These are phyloP conservation scores for Bryoerythrophyllum caledonicum DNA, from an alignment of 225 moss, liverwort and hornwort species.

Conservation along the genomic window DNA sequence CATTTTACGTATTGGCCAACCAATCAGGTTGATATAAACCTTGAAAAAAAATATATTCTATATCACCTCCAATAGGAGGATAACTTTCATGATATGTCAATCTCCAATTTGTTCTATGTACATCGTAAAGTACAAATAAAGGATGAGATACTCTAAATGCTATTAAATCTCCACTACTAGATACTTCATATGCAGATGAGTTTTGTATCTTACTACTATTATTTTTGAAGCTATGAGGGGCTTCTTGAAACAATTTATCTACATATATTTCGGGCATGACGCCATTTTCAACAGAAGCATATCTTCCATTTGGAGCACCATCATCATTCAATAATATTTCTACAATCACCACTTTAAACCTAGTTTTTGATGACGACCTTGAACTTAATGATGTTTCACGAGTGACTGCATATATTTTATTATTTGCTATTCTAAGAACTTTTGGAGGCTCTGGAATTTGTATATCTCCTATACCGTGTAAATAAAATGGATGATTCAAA, in stretches of 20 bases:
- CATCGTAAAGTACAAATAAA: constrained; percentile 35
- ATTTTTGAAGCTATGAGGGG: background rate
- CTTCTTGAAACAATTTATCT: constrained; percentile 25
- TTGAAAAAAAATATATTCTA: background rate
- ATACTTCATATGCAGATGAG: constrained; percentile 31
- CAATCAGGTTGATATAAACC: constrained; percentile 48
- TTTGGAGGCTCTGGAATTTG: constrained; percentile 38
- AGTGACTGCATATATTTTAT: constrained; percentile 39
- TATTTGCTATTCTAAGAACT: constrained; percentile 26
- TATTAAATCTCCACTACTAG: constrained; percentile 31
- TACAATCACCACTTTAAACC: constrained; percentile 4
- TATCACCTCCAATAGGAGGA: background rate
- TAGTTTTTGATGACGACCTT: too few species aligned
- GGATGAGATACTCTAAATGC: constrained; percentile 30
- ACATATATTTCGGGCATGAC: constrained; percentile 21
- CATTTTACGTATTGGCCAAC: constrained; percentile 8
- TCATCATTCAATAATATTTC: constrained; percentile 38
- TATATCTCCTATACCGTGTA: constrained; percentile 22
- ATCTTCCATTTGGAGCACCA: constrained; percentile 41
- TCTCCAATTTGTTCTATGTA: constrained; percentile 24
- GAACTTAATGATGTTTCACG: constrained; percentile 19
- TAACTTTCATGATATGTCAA: background rate
- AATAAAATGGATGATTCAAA: constrained; percentile 20
- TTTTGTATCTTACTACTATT: background rate
- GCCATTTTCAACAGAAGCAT: constrained; percentile 32